Evolutionary conservation across 352 stramenopile species (phyloP).

Genomic region (Thraustochytrium striatum): DNA sequence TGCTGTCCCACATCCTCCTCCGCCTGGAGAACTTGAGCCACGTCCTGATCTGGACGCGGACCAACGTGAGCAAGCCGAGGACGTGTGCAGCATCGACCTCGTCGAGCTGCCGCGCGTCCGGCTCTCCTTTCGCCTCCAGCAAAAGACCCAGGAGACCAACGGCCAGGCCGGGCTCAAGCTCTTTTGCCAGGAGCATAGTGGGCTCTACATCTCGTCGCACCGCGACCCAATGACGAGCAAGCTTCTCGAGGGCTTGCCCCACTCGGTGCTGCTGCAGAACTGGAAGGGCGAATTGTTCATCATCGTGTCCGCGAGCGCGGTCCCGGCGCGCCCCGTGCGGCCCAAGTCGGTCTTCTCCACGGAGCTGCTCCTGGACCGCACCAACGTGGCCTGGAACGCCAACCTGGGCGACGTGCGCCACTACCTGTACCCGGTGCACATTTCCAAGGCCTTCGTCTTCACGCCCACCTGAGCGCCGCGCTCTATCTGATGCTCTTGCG

Average conservation of each 20-base stretch:
- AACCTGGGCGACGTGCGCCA: constrained; percentile 73
- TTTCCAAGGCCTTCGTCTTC: constrained; percentile 45
- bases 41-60: constrained; percentile 71
- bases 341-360: constrained; percentile 70
- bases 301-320: constrained; percentile 48
- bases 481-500: constrained; percentile 60
- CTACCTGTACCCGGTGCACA: constrained; percentile 55
- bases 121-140: constrained; percentile 49
- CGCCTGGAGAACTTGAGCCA: constrained; percentile 79
- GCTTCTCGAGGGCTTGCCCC: constrained; percentile 42
- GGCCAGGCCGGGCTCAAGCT: constrained; percentile 5
- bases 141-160: not conserved
- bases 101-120: constrained; percentile 54
- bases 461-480: constrained; percentile 35
- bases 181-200: constrained; percentile 51
- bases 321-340: constrained; percentile 61
- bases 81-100: constrained; percentile 48
- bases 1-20: constrained; percentile 59
- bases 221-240: constrained; percentile 6
- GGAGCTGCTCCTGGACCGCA: constrained; percentile 65
- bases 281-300: constrained; percentile 51
- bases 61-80: not conserved
- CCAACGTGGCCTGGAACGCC: constrained; percentile 69
- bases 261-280: constrained; percentile 54
- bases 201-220: constrained; percentile 51